phyloP scores from a whole-genome alignment of 306 rosid genomes.

The Pueraria montana region DNA sequence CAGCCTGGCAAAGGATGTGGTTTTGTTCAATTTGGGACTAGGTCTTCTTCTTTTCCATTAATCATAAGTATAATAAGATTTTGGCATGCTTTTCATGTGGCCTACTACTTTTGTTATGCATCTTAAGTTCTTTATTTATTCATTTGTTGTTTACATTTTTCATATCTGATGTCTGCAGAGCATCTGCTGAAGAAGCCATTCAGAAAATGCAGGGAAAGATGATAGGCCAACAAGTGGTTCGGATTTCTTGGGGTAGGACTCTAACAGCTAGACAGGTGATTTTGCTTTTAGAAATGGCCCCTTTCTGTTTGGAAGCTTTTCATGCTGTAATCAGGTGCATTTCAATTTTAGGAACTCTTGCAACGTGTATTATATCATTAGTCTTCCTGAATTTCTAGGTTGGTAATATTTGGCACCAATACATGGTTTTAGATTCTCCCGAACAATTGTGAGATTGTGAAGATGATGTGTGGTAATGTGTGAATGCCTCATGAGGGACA shows the following conservation, averaged over 20 bases:
- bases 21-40: slow-evolving; percentile 82
- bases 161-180: slow-evolving; percentile 54
- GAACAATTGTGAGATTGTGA: slow-evolving; percentile 13
- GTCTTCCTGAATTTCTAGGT: slow-evolving; percentile 27
- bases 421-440: slow-evolving; percentile 1
- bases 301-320: not conserved
- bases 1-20: slow-evolving; percentile 87
- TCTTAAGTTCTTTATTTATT: not conserved
- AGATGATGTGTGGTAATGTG: not conserved
- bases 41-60: slow-evolving; percentile 56
- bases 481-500: slow-evolving; percentile 13
- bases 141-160: slow-evolving; percentile 17
- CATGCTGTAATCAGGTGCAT: not conserved
- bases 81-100: slow-evolving; percentile 32
- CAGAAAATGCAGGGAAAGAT: slow-evolving; percentile 92
- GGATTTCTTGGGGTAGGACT: slow-evolving; percentile 92
- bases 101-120: not conserved
- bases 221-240: slow-evolving; percentile 87
- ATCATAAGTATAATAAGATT: not conserved
- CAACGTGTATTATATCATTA: slow-evolving; percentile 1
- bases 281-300: slow-evolving; percentile 34
- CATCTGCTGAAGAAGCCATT: slow-evolving; percentile 91
- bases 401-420: slow-evolving; percentile 2
- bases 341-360: slow-evolving; percentile 15
- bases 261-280: slow-evolving; percentile 85